Evolutionary conservation across 2,329 filamentous ascomycete species (phyloP).

Genomic region (Verticillium zaregamsianum): DNA sequence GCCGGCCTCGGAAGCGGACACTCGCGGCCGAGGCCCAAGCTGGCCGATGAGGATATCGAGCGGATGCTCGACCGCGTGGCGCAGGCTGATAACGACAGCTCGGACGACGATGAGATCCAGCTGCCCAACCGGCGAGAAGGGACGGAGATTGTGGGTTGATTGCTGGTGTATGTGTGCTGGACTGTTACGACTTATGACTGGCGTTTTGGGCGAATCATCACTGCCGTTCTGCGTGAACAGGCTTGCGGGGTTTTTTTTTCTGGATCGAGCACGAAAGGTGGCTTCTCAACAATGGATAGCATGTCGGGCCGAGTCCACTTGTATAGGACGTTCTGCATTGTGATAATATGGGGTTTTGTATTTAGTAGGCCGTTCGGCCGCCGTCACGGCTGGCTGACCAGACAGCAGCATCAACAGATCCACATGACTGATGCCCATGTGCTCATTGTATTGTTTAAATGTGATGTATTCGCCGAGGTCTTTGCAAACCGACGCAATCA

Average conservation of each 20-base stretch:
- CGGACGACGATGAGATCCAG: conserved; percentile 56
- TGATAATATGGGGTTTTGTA: too few relatives aligned
- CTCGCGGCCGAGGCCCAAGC: conserved; percentile 32
- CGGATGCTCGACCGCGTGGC: conserved; percentile 52
- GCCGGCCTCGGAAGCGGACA: conserved; percentile 38
- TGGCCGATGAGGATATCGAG: conserved; percentile 55
- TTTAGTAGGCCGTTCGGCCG: too few relatives aligned
- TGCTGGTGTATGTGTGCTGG: background rate
- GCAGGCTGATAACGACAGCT: conserved; percentile 44
- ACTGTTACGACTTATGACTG: background rate
- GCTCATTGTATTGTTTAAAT: background rate
- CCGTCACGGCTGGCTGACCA: too few relatives aligned
- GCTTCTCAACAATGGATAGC: background rate
- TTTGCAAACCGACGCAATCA: background rate
- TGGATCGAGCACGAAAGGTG: background rate
- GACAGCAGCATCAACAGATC: background rate
- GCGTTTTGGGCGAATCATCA: background rate
- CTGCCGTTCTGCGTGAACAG: background rate
- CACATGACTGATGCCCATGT: background rate
- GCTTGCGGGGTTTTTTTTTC: background rate
- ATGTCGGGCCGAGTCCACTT: background rate
- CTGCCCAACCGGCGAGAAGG: conserved; percentile 34
- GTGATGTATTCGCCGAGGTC: background rate
- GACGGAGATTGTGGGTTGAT: conserved; percentile 6
- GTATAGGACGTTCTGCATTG: background rate